phyloP scores from a whole-genome alignment of 225 moss, liverwort and hornwort genomes.

The Takakia lepidozioides region DNA sequence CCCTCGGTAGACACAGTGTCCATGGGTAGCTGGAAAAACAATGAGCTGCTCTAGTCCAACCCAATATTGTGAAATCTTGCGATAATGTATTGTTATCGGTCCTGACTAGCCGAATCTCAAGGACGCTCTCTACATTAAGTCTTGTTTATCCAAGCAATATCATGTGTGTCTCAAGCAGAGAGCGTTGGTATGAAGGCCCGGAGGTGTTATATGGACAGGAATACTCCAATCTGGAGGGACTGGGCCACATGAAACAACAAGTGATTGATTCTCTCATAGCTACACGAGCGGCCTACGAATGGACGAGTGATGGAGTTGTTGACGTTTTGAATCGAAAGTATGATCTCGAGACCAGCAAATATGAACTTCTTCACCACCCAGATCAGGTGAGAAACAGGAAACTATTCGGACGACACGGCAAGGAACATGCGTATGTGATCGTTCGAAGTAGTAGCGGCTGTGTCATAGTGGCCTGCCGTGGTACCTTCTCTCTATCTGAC shows the following conservation, averaged over 20 bases:
- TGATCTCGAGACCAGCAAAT: constrained; percentile 9
- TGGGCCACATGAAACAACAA: constrained; percentile 7
- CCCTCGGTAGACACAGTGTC: too few species aligned
- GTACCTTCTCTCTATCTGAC: constrained; percentile 25
- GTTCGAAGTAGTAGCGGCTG: constrained; percentile 25
- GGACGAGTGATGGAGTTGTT: neutral
- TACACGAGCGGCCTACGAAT: constrained; percentile 8
- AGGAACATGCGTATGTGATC: constrained; percentile 21
- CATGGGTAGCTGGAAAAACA: too few species aligned
- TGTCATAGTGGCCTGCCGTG: constrained; percentile 33
- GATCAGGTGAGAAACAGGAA: neutral
- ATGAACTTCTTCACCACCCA: constrained; percentile 8
- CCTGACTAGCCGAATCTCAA: too few species aligned
- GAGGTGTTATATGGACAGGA: too few species aligned
- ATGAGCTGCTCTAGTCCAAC: too few species aligned
- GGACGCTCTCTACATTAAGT: too few species aligned
- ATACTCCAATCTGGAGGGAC: neutral
- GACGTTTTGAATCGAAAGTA: constrained; percentile 6
- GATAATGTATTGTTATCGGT: too few species aligned
- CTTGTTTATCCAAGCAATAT: too few species aligned
- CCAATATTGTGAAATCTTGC: too few species aligned
- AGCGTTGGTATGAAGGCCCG: too few species aligned
- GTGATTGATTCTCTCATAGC: constrained; percentile 14
- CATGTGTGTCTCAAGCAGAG: too few species aligned
- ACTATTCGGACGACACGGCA: neutral